phyloP scores from a whole-genome alignment of 495 filamentous ascomycete genomes.

The Aspergillus steynii region DNA sequence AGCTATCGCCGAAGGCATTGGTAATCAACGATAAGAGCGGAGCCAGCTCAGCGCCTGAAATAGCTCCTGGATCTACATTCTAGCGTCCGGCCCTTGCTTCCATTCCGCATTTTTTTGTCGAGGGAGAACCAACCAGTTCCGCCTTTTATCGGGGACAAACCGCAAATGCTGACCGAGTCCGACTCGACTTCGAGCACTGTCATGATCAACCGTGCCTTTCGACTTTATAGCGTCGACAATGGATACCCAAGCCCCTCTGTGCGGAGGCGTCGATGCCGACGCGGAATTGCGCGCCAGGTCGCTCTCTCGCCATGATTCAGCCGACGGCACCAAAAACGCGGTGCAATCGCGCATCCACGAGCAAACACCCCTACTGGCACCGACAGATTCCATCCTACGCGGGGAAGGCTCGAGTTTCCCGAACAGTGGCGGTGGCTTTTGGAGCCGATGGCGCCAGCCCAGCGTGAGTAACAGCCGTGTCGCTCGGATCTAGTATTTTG shows the following conservation, averaged over 20 bases:
- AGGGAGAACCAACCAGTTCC: not conserved
- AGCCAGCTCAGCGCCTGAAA: not conserved
- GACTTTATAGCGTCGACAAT: conserved; percentile 6
- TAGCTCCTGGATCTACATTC: not conserved
- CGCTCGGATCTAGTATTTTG: conserved; percentile 11
- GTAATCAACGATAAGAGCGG: not conserved
- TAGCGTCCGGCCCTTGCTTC: not conserved
- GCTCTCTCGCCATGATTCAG: conserved; percentile 9
- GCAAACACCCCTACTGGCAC: conserved; percentile 38
- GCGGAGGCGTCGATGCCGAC: conserved; percentile 38
- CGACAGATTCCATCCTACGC: conserved; percentile 11
- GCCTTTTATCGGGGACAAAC: not conserved
- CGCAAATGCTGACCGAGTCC: not conserved
- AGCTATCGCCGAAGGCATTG: too few species aligned
- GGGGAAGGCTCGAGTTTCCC: conserved; percentile 12
- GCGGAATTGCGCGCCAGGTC: conserved; percentile 30
- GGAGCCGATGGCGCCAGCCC: conserved; percentile 9
- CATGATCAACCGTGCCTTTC: not conserved
- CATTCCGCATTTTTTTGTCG: not conserved
- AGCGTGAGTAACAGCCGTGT: conserved; percentile 17
- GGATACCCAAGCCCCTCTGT: conserved; percentile 28
- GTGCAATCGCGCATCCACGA: conserved; percentile 23
- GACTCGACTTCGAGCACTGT: too few species aligned
- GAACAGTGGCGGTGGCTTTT: not conserved
- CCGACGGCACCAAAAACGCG: conserved; percentile 11